phyloP scores from a whole-genome alignment of 768 basidiomycete genomes.

The Boletellus sp. region DNA sequence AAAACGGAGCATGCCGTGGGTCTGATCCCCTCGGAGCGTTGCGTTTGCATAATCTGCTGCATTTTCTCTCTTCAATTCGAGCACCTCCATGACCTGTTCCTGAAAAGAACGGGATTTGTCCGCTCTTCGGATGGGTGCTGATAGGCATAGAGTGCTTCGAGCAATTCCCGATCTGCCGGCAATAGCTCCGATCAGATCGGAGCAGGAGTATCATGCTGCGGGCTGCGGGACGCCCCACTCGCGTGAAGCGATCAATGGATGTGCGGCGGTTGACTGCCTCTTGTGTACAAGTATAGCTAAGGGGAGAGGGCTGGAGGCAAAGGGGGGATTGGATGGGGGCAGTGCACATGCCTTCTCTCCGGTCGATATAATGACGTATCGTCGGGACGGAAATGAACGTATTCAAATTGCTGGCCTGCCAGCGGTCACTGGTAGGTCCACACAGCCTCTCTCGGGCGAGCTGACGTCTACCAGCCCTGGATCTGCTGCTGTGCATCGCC shows the following conservation, averaged over 20 bases:
- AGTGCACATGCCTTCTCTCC: too few species aligned
- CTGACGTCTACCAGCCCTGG: neutral
- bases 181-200: neutral
- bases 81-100: too few species aligned
- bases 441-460: too few species aligned
- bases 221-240: too few species aligned
- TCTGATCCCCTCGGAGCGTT: neutral
- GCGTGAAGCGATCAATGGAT: neutral
- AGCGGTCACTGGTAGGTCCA: too few species aligned
- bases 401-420: too few species aligned
- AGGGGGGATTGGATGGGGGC: neutral
- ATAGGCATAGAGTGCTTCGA: neutral
- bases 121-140: neutral
- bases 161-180: neutral
- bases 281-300: neutral
- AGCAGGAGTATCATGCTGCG: too few species aligned
- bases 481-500: neutral
- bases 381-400: slow-evolving; percentile 13
- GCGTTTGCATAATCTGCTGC: neutral
- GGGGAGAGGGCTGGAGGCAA: neutral
- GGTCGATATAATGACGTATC: neutral
- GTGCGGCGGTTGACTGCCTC: neutral
- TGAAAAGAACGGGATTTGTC: neutral
- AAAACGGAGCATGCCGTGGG: neutral
- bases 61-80: too few species aligned